phyloP scores from a whole-genome alignment of 1,284 basidiomycete genomes.

The Ceratorhiza oryzae-sativae region DNA sequence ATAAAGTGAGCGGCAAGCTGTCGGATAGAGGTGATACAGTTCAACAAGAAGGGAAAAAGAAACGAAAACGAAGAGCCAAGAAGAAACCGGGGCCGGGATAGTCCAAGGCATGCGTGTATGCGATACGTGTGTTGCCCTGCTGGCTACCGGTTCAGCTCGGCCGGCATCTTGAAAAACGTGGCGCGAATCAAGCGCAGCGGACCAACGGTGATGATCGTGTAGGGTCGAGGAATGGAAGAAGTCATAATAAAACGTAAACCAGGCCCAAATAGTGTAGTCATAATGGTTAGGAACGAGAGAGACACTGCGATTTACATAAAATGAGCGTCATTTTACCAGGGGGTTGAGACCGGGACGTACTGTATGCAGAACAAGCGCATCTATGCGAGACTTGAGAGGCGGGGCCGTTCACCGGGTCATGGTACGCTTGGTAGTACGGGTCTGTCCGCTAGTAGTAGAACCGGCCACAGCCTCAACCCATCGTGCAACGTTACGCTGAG shows the following conservation, averaged over 20 bases:
- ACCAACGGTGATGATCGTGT: not conserved
- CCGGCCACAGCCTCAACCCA: conserved; percentile 34
- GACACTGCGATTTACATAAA: conserved; percentile 26
- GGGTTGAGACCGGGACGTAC: conserved; percentile 12
- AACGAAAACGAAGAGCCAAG: conserved; percentile 36
- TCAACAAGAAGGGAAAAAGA: conserved; percentile 25
- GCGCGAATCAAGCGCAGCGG: not conserved
- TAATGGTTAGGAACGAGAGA: conserved; percentile 26
- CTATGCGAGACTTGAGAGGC: conserved; percentile 21
- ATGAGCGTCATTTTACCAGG: conserved; percentile 23
- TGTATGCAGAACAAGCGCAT: conserved; percentile 30
- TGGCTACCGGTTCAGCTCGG: not conserved
- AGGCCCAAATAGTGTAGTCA: conserved; percentile 35
- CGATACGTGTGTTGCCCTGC: conserved; percentile 11
- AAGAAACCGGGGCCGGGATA: conserved; percentile 12
- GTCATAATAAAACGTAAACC: conserved; percentile 37
- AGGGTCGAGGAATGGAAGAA: conserved; percentile 29
- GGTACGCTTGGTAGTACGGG: conserved; percentile 25
- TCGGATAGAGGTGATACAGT: conserved; percentile 27
- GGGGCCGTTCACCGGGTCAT: conserved; percentile 19
- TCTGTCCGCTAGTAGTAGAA: conserved; percentile 17
- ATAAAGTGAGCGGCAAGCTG: conserved; percentile 11
- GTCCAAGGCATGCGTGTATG: conserved; percentile 5
- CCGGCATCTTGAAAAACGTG: not conserved
- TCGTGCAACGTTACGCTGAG: conserved; percentile 35